Evolutionary conservation across 2,329 filamentous ascomycete species (phyloP).

Genomic region (Neoascochyta sp.): DNA sequence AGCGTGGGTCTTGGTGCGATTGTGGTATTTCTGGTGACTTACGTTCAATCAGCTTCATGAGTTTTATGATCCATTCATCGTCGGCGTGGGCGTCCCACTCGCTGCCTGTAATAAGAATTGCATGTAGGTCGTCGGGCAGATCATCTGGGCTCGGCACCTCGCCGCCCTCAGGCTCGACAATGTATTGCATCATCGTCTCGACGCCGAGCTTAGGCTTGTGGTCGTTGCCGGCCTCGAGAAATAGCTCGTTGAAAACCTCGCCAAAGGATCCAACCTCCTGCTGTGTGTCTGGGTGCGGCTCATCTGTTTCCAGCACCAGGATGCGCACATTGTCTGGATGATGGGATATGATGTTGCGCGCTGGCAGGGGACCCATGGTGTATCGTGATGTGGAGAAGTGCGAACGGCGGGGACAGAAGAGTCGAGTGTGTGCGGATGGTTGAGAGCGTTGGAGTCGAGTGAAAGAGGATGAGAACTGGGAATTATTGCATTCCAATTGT

Average conservation of each 20-base stretch:
- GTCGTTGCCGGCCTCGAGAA: slow-evolving; percentile 49
- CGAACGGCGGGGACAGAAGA: too few relatives aligned
- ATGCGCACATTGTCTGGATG: slow-evolving; percentile 40
- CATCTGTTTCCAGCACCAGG: slow-evolving; percentile 58
- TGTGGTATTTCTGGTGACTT: too few relatives aligned
- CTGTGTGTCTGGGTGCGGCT: slow-evolving; percentile 51
- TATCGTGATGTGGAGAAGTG: not conserved
- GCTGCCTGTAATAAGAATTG: slow-evolving; percentile 47
- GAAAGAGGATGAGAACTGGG: too few relatives aligned
- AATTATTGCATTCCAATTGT: too few relatives aligned
- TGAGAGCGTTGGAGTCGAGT: too few relatives aligned
- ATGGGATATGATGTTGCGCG: slow-evolving; percentile 19
- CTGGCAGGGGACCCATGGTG: slow-evolving; percentile 23
- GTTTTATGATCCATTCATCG: slow-evolving; percentile 44
- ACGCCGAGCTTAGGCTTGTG: slow-evolving; percentile 55
- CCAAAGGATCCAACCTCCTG: slow-evolving; percentile 53
- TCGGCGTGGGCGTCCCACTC: slow-evolving; percentile 49
- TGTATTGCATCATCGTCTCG: slow-evolving; percentile 54
- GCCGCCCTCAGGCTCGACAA: slow-evolving; percentile 44
- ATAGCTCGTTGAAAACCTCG: slow-evolving; percentile 52
- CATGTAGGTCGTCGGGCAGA: slow-evolving; percentile 44
- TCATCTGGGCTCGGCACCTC: slow-evolving; percentile 48
- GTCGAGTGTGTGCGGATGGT: too few relatives aligned
- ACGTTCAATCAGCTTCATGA: slow-evolving; percentile 47
- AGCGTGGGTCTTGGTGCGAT: slow-evolving; percentile 1